phyloP scores from a whole-genome alignment of 352 stramenopile genomes.

The Globisporangium spiculum region DNA sequence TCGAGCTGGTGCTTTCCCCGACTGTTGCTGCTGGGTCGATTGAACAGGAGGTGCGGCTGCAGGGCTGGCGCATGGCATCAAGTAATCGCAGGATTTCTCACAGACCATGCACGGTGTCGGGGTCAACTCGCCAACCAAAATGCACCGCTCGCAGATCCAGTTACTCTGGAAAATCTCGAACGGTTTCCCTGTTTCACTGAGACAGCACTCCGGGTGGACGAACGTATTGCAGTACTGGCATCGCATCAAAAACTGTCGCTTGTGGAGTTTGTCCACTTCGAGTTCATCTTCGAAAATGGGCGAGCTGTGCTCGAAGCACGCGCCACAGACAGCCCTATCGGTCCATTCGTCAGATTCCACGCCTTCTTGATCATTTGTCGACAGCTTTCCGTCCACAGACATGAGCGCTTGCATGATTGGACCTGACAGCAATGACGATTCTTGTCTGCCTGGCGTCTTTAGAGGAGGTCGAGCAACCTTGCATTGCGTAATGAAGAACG shows the following conservation, averaged over 20 bases:
- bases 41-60: not conserved
- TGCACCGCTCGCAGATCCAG: slow-evolving; percentile 86
- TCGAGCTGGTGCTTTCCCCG: not conserved
- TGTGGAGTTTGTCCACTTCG: slow-evolving; percentile 55
- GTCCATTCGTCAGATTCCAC: slow-evolving; percentile 43
- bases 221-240: slow-evolving; percentile 85
- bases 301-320: slow-evolving; percentile 74
- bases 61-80: slow-evolving; percentile 66
- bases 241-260: slow-evolving; percentile 81
- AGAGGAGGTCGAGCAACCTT: slow-evolving; percentile 27
- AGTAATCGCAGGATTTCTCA: slow-evolving; percentile 64
- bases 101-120: slow-evolving; percentile 57
- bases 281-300: slow-evolving; percentile 41
- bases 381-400: slow-evolving; percentile 32
- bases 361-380: slow-evolving; percentile 13
- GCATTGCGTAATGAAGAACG: slow-evolving; percentile 64
- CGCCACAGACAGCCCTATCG: slow-evolving; percentile 65
- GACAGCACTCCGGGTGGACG: slow-evolving; percentile 76
- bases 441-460: slow-evolving; percentile 14
- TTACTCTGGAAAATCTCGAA: slow-evolving; percentile 66
- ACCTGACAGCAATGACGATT: slow-evolving; percentile 42
- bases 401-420: slow-evolving; percentile 56
- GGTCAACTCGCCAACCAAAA: slow-evolving; percentile 36
- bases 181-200: slow-evolving; percentile 64
- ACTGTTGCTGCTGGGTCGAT: slow-evolving; percentile 10